Percentiles rank a stretch among this genome's conserved stretches.
Evolutionary conservation across 129 eudicot species (phyloP).

Genomic region (Ambrosia artemisiifolia): DNA sequence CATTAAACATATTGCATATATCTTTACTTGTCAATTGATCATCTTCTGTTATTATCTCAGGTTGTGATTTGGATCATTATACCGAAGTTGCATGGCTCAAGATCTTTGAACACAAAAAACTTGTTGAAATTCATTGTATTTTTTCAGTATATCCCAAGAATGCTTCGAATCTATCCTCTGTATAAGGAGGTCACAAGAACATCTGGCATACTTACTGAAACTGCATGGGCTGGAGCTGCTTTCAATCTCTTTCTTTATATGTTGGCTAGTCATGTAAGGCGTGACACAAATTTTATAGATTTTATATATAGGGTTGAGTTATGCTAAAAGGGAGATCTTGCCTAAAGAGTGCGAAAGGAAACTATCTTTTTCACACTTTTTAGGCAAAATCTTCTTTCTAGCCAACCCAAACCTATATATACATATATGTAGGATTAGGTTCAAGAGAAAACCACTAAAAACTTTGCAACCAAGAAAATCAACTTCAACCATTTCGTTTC

Average conservation of each 20-base stretch:
- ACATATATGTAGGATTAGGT: neutral
- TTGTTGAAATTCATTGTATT: slow-evolving; percentile 81
- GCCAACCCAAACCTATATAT: too few relatives aligned
- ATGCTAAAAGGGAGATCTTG: too few relatives aligned
- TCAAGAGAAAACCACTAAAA: neutral
- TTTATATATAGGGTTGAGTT: neutral
- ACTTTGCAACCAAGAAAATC: neutral
- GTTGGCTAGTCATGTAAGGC: slow-evolving; percentile 99
- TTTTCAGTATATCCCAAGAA: slow-evolving; percentile 88
- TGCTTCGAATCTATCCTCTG: slow-evolving; percentile 74
- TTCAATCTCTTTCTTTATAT: slow-evolving; percentile 91
- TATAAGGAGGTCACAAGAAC: slow-evolving; percentile 91
- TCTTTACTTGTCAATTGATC: neutral
- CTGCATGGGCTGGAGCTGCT: slow-evolving; percentile 99
- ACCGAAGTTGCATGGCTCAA: slow-evolving; percentile 63
- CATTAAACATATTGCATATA: neutral
- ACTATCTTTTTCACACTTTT: too few relatives aligned
- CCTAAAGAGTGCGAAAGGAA: too few relatives aligned
- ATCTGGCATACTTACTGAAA: slow-evolving; percentile 94
- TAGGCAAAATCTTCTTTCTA: too few relatives aligned
- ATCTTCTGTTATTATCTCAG: slow-evolving; percentile 38
- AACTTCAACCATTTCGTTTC: too few relatives aligned
- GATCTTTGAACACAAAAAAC: slow-evolving; percentile 71
- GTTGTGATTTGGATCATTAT: slow-evolving; percentile 59
- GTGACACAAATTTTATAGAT: neutral